Evolutionary conservation across 2,329 filamentous ascomycete species (phyloP), one percentile per base, ranked within the genome.

Genomic region (Colletotrichum siamense): DNA sequence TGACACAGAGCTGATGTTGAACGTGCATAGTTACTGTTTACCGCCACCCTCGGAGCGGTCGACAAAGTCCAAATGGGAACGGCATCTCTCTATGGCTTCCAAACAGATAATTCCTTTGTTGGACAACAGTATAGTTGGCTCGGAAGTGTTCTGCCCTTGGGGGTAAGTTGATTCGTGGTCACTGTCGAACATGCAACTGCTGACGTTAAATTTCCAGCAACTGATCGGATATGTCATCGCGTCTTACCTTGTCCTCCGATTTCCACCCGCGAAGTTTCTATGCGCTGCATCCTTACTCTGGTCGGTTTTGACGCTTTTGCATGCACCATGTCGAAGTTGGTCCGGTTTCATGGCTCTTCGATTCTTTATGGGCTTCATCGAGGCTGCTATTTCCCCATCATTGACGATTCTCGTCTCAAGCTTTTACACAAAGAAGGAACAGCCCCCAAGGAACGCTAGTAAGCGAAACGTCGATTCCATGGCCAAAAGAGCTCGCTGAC

Each of bases 11-110:
- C n/a, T n/a, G n/a, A n/a, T n/a, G n/a, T 13, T 22, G 16, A 32
- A 61, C n/a, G n/a, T 5, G 0, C n/a, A 0, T n/a, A 63, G 61
- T 16, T 63, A 10, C 55, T 73, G 49, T 39, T 72, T 59, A 66
- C 76, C 26, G 74, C 77, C 15, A 63, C 61, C 8, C 24, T 74
- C 9, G 61, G 61, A n/a, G 61, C 61, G 8, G 61, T 83, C 24
- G 81, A 83, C 78, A 83, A 84, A 69, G 81, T 83, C 65, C 81
- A 81, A 13, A 80, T 84, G 67, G 77, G 77, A 12, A 82, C 80
- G 44, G 79, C 71, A 22, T 82, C 71, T 24, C 80, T 80, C 49
- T 82, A 80, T 73, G 80, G 79, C 76, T 78, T 80, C 26, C 73
- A 49, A 8, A 39, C 78, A 18, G 79, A 79, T 61, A 78, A 78